Evolutionary conservation across 78 protist species (phyloP), one percentile per base, ranked within the genome.

Genomic region (Goniomonas avonlea): DNA sequence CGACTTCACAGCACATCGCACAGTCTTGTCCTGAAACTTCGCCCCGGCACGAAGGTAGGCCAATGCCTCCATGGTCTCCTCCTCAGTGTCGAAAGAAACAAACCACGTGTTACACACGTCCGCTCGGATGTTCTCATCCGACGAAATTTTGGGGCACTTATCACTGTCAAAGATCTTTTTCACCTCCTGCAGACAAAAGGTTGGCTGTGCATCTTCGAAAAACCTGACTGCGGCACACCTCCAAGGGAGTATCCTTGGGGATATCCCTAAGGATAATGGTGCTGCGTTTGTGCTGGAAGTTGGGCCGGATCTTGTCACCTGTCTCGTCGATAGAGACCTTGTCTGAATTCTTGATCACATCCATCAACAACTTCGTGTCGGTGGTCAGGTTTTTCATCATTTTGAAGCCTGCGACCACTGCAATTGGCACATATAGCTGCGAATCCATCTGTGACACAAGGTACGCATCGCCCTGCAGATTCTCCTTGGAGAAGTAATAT

Each of bases 91-190:
- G 8, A 43, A 68, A 17, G 41, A 17, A 2, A 23, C 58, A 39
- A 68, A 68, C 75, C 75, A 68, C 38, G 38, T 68, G 56, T 68
- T 53, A 37, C 75, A 48, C 25, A 68, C 75, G 23, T 68, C 75
- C 7, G 75, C 18, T n/a, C 75, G 48, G 29, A 68, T 45, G 53
- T 17, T 45, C n/a, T n/a, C n/a, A n/a, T n/a, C n/a, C n/a, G n/a
- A n/a, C n/a, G n/a, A n/a, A n/a, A n/a, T n/a, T n/a, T n/a, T n/a
- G n/a, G n/a, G n/a, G n/a, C n/a, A n/a, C n/a, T n/a, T n/a, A n/a
- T n/a, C n/a, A n/a, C n/a, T n/a, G n/a, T n/a, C n/a, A n/a, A n/a
- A n/a, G n/a, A n/a, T n/a, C n/a, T n/a, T n/a, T n/a, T n/a, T n/a
- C n/a, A n/a, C n/a, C n/a, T n/a, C n/a, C n/a, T n/a, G n/a, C n/a